Percentiles rank a stretch among this genome's conserved stretches.
These are phyloP conservation scores for Ambrosia hybrid DNA, from an alignment of 140 eudicot species.

Conservation along the genomic window DNA sequence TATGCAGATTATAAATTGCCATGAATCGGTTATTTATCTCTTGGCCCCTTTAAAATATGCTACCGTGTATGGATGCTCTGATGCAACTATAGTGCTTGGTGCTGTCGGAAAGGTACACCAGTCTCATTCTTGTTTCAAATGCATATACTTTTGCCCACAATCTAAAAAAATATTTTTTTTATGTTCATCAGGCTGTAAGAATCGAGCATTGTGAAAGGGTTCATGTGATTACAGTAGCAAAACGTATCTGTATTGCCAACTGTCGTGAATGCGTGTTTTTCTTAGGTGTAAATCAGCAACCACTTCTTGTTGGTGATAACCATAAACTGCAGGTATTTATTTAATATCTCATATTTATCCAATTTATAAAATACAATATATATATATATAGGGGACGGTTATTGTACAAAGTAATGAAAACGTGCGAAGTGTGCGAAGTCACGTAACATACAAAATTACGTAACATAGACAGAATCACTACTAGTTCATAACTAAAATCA, in stretches of 20 bases:
- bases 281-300: slow-evolving; percentile 89
- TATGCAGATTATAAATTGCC: slow-evolving; percentile 83
- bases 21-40: slow-evolving; percentile 83
- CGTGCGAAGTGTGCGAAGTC: too few relatives aligned
- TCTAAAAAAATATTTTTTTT: neutral
- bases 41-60: slow-evolving; percentile 86
- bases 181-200: slow-evolving; percentile 70
- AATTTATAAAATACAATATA: neutral
- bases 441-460: too few relatives aligned
- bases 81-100: slow-evolving; percentile 90
- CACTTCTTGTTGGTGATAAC: slow-evolving; percentile 96
- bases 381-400: too few relatives aligned
- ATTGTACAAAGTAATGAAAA: too few relatives aligned
- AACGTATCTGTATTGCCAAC: slow-evolving; percentile 89
- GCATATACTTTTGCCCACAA: neutral
- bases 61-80: slow-evolving; percentile 92
- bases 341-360: neutral
- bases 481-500: too few relatives aligned
- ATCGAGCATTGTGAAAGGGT: slow-evolving; percentile 98
- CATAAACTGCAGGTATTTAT: slow-evolving; percentile 90
- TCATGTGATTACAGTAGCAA: slow-evolving; percentile 79
- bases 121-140: neutral
- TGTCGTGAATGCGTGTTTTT: slow-evolving; percentile 97
- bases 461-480: too few relatives aligned
- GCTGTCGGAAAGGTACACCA: slow-evolving; percentile 90